These are phyloP conservation scores for Fusarium praegraminearum DNA, from an alignment of 2,329 filamentous ascomycete species.

Conservation along the genomic window DNA sequence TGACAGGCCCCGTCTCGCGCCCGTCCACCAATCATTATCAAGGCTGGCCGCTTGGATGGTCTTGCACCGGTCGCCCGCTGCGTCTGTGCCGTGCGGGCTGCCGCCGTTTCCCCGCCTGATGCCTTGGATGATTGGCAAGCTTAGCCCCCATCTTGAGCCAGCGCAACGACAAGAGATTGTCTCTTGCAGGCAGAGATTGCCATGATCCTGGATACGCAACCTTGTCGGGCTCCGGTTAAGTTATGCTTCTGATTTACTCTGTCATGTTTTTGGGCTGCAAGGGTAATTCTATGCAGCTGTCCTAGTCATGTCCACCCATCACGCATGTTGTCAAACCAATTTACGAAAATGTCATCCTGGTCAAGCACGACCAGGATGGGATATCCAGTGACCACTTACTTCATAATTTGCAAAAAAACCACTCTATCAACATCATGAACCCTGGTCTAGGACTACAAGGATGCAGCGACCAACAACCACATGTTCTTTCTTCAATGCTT, in stretches of 20 bases:
- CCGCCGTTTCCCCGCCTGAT: constrained; percentile 36
- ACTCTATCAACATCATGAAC: constrained; percentile 9
- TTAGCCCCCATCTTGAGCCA: constrained; percentile 39
- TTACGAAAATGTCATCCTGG: constrained; percentile 18
- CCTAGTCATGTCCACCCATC: constrained; percentile 32
- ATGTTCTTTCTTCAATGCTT: constrained; percentile 14
- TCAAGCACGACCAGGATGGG: constrained; percentile 7
- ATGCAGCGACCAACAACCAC: constrained; percentile 22
- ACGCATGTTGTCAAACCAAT: constrained; percentile 25
- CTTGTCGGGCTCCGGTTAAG: constrained; percentile 28
- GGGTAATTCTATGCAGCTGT: constrained; percentile 19
- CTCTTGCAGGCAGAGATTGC: constrained; percentile 35
- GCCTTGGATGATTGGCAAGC: constrained; percentile 41
- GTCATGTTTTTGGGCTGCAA: constrained; percentile 19
- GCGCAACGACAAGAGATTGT: constrained; percentile 39
- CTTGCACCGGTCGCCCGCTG: constrained; percentile 30
- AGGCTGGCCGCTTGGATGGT: constrained; percentile 29
- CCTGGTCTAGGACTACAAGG: constrained; percentile 22
- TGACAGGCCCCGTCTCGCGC: constrained; percentile 31
- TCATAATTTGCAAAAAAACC: neutral
- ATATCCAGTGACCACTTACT: constrained; percentile 6
- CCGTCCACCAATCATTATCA: constrained; percentile 38
- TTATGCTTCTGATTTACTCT: constrained; percentile 6
- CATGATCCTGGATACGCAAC: constrained; percentile 28
- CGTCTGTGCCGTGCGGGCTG: constrained; percentile 40